Percentiles rank a stretch among this genome's conserved stretches.
phyloP scores from a whole-genome alignment of 148 eudicot genomes.

The Dianthus caryophyllus region DNA sequence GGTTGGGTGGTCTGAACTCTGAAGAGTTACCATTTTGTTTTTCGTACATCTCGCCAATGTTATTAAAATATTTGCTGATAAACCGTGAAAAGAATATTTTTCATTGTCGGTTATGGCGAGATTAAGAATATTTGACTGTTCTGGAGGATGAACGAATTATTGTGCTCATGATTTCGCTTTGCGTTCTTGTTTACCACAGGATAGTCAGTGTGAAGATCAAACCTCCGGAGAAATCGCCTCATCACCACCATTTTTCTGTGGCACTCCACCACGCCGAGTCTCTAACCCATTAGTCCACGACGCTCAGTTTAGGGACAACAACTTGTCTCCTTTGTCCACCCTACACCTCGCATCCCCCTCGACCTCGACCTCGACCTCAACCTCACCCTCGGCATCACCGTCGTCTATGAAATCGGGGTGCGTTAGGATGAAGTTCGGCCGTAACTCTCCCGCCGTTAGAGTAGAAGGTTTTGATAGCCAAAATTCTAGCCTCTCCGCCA shows the following conservation, averaged over 20 bases:
- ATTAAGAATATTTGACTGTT: no score
- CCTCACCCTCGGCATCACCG: constrained; percentile 39
- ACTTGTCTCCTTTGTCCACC: constrained; percentile 34
- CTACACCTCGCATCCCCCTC: constrained; percentile 32
- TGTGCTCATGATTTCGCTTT: background rate
- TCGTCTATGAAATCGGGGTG: constrained; percentile 39
- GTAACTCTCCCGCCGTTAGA: constrained; percentile 49
- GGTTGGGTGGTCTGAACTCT: no score
- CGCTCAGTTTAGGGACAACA: constrained; percentile 34
- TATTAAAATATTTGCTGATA: no score
- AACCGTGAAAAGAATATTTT: no score
- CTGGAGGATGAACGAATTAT: background rate
- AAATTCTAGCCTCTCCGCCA: constrained; percentile 46
- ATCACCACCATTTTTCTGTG: constrained; percentile 49
- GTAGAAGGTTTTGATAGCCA: constrained; percentile 63
- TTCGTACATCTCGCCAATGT: no score
- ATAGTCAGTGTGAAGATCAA: constrained; percentile 32
- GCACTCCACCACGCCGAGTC: constrained; percentile 53
- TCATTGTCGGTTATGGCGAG: background rate
- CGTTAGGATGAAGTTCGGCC: constrained; percentile 44
- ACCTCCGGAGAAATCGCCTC: constrained; percentile 27
- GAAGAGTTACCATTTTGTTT: no score
- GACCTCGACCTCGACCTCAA: constrained; percentile 28
- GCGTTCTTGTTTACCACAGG: constrained; percentile 26
- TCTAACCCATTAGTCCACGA: constrained; percentile 55